A percentile compares a stretch with the other conserved stretches of the same genome.
phyloP scores from a whole-genome alignment of 169 alveolate species.

The Plasmodium blacklocki region DNA sequence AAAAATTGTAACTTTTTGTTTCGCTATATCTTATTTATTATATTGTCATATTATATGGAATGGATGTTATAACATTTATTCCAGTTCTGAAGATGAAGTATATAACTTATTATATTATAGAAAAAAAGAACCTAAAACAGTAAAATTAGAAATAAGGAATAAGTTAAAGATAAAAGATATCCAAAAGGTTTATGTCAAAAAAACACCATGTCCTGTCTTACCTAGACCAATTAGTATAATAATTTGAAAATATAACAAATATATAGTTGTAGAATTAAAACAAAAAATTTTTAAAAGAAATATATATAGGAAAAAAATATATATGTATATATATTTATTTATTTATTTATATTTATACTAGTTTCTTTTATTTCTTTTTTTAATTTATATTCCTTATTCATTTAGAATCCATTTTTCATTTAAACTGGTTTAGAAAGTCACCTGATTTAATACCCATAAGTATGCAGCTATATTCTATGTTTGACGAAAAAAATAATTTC shows the following conservation, averaged over 20 bases:
- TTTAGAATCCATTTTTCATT: constrained; percentile 67
- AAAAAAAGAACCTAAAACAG: constrained; percentile 24
- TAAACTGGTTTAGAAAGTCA: constrained; percentile 75
- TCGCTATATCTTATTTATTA: constrained; percentile 44
- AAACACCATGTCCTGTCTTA: constrained; percentile 66
- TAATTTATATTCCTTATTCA: not conserved
- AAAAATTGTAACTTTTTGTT: constrained; percentile 29
- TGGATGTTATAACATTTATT: constrained; percentile 66
- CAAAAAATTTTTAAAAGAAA: no score
- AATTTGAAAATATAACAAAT: not conserved
- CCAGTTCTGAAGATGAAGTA: constrained; percentile 72
- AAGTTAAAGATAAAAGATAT: constrained; percentile 14
- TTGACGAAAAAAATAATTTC: constrained; percentile 54
- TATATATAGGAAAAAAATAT: no score
- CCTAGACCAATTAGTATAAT: constrained; percentile 74
- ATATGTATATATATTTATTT: not conserved
- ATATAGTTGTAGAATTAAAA: no score
- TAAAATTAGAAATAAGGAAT: constrained; percentile 35
- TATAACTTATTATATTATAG: constrained; percentile 35
- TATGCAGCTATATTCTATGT: constrained; percentile 75
- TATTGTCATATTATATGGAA: constrained; percentile 73
- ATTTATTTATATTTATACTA: not conserved
- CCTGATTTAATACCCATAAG: constrained; percentile 75
- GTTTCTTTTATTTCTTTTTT: constrained; percentile 10
- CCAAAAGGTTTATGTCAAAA: constrained; percentile 29